These are phyloP conservation scores for Exidia glandulosa DNA, from an alignment of 768 basidiomycete species.

Conservation along the genomic window DNA sequence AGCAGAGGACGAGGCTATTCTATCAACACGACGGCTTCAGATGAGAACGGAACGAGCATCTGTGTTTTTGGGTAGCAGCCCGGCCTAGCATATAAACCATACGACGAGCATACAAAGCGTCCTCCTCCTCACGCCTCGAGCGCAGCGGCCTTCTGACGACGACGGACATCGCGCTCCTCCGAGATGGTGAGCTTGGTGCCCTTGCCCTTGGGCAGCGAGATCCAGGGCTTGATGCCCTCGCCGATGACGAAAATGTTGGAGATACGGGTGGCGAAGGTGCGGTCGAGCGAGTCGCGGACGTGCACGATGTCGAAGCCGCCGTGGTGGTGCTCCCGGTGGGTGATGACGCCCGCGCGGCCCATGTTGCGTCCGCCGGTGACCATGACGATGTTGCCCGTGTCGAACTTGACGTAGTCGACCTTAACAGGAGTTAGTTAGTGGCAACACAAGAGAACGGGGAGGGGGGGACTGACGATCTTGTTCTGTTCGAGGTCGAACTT, in stretches of 20 bases:
- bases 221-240: conserved; percentile 89
- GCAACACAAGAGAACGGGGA: too few relatives aligned
- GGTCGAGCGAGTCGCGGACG: conserved; percentile 88
- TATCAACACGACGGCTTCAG: too few relatives aligned
- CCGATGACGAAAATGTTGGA: conserved; percentile 98
- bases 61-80: too few relatives aligned
- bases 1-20: too few relatives aligned
- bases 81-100: conserved; percentile 10
- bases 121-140: not conserved
- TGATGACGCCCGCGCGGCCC: conserved; percentile 94
- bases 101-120: not conserved
- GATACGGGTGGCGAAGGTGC: conserved; percentile 94
- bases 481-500: conserved; percentile 92
- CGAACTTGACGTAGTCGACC: conserved; percentile 90
- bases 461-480: too few relatives aligned
- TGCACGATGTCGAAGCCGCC: conserved; percentile 99
- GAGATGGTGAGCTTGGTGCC: conserved; percentile 96
- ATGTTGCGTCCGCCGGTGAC: conserved; percentile 99
- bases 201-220: conserved; percentile 95
- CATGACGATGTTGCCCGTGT: conserved; percentile 94
- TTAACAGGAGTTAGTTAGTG: too few relatives aligned
- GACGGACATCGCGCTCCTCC: conserved; percentile 69
- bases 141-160: not conserved
- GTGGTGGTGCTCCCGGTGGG: conserved; percentile 92
- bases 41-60: too few relatives aligned